Evolutionary conservation across 441 rosid species (phyloP).

Genomic region (Gossypium gossypioides): DNA sequence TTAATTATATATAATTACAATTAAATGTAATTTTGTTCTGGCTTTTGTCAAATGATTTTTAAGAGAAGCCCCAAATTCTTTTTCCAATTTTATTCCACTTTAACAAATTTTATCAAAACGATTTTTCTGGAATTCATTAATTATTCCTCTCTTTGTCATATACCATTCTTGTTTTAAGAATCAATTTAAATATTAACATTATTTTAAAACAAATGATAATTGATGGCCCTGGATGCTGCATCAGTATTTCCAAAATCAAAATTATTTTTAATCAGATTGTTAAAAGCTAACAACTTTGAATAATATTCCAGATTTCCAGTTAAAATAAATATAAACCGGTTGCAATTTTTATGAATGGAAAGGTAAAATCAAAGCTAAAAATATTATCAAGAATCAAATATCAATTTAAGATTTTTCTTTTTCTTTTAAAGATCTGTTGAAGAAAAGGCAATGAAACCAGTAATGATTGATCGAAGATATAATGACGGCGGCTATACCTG

Average conservation of each 20-base stretch:
- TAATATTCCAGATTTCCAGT: not conserved
- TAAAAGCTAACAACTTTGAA: not conserved
- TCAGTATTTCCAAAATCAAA: not conserved
- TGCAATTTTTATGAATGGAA: not conserved
- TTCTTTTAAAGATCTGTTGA: not conserved
- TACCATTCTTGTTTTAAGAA: not conserved
- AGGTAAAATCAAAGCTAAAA: not conserved
- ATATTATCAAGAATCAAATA: not conserved
- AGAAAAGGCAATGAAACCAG: not conserved
- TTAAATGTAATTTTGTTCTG: not conserved
- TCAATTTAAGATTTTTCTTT: not conserved
- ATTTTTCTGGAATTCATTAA: not conserved
- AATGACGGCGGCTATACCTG: constrained; percentile 35
- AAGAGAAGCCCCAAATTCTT: not conserved
- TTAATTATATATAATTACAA: not conserved
- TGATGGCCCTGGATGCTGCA: not conserved
- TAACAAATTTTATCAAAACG: not conserved
- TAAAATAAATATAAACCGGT: not conserved
- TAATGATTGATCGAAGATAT: constrained; percentile 10
- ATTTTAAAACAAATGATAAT: not conserved
- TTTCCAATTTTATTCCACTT: not conserved
- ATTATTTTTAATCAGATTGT: not conserved
- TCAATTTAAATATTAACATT: not conserved
- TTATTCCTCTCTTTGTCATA: not conserved
- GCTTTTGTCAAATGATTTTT: not conserved